phyloP scores from a whole-genome alignment of 2,329 filamentous ascomycete species.

The Albifimbria verrucaria region DNA sequence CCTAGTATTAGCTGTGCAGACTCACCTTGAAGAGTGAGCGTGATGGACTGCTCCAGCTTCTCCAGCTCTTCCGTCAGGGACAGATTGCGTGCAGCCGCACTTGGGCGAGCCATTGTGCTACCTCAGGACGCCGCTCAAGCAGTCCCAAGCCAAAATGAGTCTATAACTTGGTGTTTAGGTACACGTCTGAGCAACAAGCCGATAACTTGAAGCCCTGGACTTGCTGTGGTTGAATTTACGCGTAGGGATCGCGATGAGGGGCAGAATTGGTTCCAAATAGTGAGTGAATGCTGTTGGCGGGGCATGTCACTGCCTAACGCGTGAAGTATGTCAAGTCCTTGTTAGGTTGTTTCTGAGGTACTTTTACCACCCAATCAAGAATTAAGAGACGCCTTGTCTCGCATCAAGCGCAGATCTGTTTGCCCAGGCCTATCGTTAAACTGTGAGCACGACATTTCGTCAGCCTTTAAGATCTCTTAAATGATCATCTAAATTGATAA shows the following conservation, averaged over 20 bases:
- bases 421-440: too few species aligned
- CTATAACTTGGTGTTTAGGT: too few species aligned
- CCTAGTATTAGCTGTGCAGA: neutral
- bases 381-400: too few species aligned
- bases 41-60: slow-evolving; percentile 94
- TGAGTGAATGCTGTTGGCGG: neutral
- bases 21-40: slow-evolving; percentile 84
- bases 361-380: too few species aligned
- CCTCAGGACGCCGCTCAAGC: neutral
- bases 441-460: too few species aligned
- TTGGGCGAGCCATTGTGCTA: slow-evolving; percentile 45
- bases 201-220: too few species aligned
- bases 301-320: neutral
- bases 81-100: slow-evolving; percentile 52
- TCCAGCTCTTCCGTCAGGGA: slow-evolving; percentile 94
- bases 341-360: neutral
- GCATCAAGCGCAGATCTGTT: too few species aligned
- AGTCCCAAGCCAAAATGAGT: neutral
- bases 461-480: too few species aligned
- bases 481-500: too few species aligned
- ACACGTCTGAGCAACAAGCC: too few species aligned
- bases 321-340: neutral
- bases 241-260: neutral
- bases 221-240: neutral
- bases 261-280: neutral